Evolutionary conservation across 176 grass and related monocot genomes (phyloP).

Genomic region (Guadua angustifolia): DNA sequence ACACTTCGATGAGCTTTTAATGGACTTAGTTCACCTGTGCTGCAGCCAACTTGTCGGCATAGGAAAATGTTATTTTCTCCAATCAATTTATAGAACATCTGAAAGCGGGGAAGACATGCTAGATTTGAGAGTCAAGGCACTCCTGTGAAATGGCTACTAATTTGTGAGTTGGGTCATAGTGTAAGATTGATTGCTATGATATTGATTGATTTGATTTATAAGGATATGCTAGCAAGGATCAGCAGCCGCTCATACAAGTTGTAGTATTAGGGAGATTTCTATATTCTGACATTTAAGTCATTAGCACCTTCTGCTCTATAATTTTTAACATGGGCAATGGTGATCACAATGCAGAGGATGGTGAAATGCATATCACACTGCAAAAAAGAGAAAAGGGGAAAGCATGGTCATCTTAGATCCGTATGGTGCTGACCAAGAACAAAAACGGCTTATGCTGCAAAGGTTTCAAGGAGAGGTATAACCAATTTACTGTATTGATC

Average conservation of each 20-base stretch:
- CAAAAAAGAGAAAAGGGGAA: slow-evolving; percentile 97
- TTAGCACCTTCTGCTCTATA: background rate
- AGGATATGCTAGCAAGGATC: background rate
- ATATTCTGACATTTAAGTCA: background rate
- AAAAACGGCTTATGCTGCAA: slow-evolving; percentile 98
- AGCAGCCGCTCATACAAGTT: background rate
- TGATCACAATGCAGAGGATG: slow-evolving; percentile 66
- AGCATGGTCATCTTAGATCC: slow-evolving; percentile 91
- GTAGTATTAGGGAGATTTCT: background rate
- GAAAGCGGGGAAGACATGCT: background rate
- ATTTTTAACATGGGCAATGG: slow-evolving; percentile 18
- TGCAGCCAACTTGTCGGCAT: background rate
- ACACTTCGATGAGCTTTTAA: background rate
- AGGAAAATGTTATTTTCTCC: background rate
- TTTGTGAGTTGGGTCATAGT: background rate
- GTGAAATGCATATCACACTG: slow-evolving; percentile 84
- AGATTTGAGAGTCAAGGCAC: background rate
- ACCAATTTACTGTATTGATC: slow-evolving; percentile 9
- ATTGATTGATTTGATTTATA: background rate
- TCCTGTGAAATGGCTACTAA: background rate
- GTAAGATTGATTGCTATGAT: background rate
- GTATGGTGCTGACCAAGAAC: slow-evolving; percentile 82
- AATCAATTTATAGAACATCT: background rate
- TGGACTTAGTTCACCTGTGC: background rate
- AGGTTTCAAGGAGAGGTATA: slow-evolving; percentile 99